These are phyloP conservation scores for Colletotrichum scovillei DNA, from an alignment of 2,329 filamentous ascomycete species.

Conservation along the genomic window DNA sequence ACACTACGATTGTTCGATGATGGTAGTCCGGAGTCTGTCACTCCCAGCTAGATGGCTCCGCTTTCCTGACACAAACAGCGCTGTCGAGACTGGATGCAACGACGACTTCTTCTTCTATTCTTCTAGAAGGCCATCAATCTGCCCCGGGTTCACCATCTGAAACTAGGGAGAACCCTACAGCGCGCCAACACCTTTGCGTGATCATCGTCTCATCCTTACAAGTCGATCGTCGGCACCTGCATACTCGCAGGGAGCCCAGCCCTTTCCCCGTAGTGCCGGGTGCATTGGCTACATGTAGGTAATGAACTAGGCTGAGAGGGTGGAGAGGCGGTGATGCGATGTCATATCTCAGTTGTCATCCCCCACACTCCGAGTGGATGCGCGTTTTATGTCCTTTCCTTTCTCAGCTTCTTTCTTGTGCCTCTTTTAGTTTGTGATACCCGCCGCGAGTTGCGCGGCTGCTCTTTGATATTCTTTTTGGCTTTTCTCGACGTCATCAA, in stretches of 20 bases:
- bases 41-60: not conserved
- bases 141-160: conserved; percentile 1
- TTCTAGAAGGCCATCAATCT: conserved; percentile 18
- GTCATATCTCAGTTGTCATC: conserved; percentile 20
- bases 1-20: conserved; percentile 7
- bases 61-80: conserved; percentile 20
- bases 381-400: not conserved
- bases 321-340: not conserved
- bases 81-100: not conserved
- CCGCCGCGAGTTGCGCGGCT: not conserved
- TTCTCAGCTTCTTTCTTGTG: not conserved
- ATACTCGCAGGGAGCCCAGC: not conserved
- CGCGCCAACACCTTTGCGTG: conserved; percentile 1
- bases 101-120: not conserved
- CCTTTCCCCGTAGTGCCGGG: not conserved
- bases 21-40: conserved; percentile 9
- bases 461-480: not conserved
- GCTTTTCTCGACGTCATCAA: not conserved
- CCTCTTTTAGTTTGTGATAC: conserved; percentile 10
- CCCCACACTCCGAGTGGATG: conserved; percentile 7
- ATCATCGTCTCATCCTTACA: conserved; percentile 28
- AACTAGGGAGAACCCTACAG: not conserved
- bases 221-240: conserved; percentile 14
- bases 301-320: not conserved
- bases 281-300: not conserved